Evolutionary conservation across 2,329 filamentous ascomycete species (phyloP).

Genomic region (Neopestalotiopsis sp.): DNA sequence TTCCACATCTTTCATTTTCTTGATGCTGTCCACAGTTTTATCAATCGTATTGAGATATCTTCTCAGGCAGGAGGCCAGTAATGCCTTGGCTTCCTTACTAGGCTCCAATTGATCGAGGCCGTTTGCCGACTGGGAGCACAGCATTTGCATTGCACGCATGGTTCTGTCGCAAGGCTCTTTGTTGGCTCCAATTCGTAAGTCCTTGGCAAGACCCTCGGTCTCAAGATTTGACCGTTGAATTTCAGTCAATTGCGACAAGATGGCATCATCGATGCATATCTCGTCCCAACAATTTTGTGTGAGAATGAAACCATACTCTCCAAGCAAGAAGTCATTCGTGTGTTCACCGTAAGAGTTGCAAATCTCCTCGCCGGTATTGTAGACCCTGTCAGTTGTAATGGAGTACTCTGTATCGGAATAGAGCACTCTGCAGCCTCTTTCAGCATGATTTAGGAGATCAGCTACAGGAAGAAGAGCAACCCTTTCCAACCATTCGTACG

Average conservation of each 20-base stretch:
- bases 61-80: background rate
- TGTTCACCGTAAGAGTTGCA: slow-evolving; percentile 57
- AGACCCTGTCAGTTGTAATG: slow-evolving; percentile 15
- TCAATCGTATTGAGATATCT: background rate
- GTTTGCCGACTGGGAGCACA: background rate
- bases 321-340: slow-evolving; percentile 57
- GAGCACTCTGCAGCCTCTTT: slow-evolving; percentile 16
- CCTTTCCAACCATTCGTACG: slow-evolving; percentile 26
- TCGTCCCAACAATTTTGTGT: slow-evolving; percentile 26
- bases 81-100: background rate
- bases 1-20: background rate
- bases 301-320: slow-evolving; percentile 43
- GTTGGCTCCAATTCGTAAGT: background rate
- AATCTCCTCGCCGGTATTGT: slow-evolving; percentile 45
- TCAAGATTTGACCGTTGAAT: background rate
- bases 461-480: slow-evolving; percentile 20
- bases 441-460: slow-evolving; percentile 21
- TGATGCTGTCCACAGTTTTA: background rate
- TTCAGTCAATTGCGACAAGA: slow-evolving; percentile 20
- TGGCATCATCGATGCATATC: slow-evolving; percentile 25
- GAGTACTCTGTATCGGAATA: slow-evolving; percentile 11
- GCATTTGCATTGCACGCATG: background rate
- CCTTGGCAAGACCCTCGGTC: background rate
- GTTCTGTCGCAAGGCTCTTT: background rate
- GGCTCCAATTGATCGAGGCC: background rate